Evolutionary conservation across 768 basidiomycete genomes (phyloP).

Genomic region (Rhizopogon sp.): DNA sequence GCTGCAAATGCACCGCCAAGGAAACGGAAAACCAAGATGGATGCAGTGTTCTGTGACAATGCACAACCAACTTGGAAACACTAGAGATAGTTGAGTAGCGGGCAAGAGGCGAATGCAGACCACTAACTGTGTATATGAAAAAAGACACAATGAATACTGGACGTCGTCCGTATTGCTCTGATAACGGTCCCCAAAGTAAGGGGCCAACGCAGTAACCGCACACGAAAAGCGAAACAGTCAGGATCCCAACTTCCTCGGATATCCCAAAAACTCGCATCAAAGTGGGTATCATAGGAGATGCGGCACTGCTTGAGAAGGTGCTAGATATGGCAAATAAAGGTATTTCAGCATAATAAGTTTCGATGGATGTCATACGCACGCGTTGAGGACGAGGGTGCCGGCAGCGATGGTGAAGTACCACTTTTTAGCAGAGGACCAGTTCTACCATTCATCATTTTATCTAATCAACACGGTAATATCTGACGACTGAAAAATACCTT

Average conservation of each 20-base stretch:
- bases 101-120: background rate
- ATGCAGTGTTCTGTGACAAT: constrained; percentile 52
- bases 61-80: constrained; percentile 62
- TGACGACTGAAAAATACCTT: constrained; percentile 27
- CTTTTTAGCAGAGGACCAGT: constrained; percentile 39
- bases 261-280: constrained; percentile 45
- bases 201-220: constrained; percentile 67
- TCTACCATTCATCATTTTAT: constrained; percentile 26
- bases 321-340: constrained; percentile 23
- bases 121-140: constrained; percentile 46
- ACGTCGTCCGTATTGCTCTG: constrained; percentile 52
- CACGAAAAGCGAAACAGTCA: constrained; percentile 60
- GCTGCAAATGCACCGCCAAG: constrained; percentile 68
- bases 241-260: constrained; percentile 43
- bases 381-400: constrained; percentile 49
- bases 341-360: background rate
- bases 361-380: constrained; percentile 30
- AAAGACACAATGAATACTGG: constrained; percentile 55
- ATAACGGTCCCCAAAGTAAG: constrained; percentile 54
- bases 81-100: constrained; percentile 21
- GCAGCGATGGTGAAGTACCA: constrained; percentile 51
- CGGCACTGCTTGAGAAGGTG: constrained; percentile 60
- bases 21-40: constrained; percentile 66
- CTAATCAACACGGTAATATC: constrained; percentile 3
- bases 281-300: constrained; percentile 41